Percentiles rank a stretch among this genome's conserved stretches.
phyloP scores from a whole-genome alignment of 805 yeast species.

The Zygotorulaspora sp. region DNA sequence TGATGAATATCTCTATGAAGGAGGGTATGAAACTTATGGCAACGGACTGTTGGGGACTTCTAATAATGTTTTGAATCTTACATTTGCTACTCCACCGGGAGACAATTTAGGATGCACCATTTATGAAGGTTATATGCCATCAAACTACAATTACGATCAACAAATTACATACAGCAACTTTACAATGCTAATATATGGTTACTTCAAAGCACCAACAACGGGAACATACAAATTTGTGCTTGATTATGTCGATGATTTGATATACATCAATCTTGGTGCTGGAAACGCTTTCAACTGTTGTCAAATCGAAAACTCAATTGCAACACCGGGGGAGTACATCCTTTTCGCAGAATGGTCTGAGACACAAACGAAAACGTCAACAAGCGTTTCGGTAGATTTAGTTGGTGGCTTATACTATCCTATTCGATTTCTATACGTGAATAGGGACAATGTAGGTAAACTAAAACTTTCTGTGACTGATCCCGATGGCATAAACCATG shows the following conservation, averaged over 20 bases:
- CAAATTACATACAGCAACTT: slow-evolving; percentile 16
- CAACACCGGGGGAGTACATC: slow-evolving; percentile 6
- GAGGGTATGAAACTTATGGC: slow-evolving; percentile 6
- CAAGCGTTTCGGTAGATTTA: slow-evolving; percentile 10
- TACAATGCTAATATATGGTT: slow-evolving; percentile 28
- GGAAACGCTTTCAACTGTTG: slow-evolving; percentile 36
- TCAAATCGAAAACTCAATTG: slow-evolving; percentile 6
- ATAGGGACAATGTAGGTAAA: slow-evolving; percentile 17
- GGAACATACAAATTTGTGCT: slow-evolving; percentile 32
- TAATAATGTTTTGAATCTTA: slow-evolving; percentile 2
- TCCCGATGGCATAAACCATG: slow-evolving; percentile 20
- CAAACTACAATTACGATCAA: slow-evolving; percentile 13
- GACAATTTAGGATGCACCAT: neutral
- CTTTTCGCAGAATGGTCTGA: neutral
- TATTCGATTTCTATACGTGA: slow-evolving; percentile 25
- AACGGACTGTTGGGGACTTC: slow-evolving; percentile 2
- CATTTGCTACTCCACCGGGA: neutral
- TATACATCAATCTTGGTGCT: slow-evolving; percentile 29
- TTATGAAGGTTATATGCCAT: slow-evolving; percentile 5
- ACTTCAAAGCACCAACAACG: slow-evolving; percentile 24
- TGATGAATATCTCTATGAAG: slow-evolving; percentile 3
- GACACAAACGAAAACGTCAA: neutral
- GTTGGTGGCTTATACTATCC: slow-evolving; percentile 32
- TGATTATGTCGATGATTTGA: slow-evolving; percentile 32
- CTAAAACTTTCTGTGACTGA: slow-evolving; percentile 16